Conservation (phyloP, 805 yeast genomes). For the Metschnikowia corniflorae region DNA sequence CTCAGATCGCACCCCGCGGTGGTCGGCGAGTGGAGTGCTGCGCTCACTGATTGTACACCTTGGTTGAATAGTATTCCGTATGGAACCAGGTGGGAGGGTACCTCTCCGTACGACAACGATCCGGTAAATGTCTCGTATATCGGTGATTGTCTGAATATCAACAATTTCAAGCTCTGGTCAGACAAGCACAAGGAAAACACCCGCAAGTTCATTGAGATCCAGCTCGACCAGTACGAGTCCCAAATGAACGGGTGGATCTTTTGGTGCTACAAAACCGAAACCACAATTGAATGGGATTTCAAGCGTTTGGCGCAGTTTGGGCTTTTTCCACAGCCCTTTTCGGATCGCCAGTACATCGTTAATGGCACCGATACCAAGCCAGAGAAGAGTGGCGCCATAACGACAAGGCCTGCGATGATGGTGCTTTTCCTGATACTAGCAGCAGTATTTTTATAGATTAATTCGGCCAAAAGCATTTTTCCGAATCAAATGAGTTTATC, state of each 20-base stretch:
- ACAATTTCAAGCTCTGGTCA: conserved; percentile 38
- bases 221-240: conserved; percentile 48
- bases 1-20: conserved; percentile 69
- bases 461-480: too few species aligned
- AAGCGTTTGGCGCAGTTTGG: conserved; percentile 44
- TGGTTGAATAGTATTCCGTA: conserved; percentile 14
- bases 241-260: conserved; percentile 58
- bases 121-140: conserved; percentile 19
- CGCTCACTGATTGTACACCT: conserved; percentile 35
- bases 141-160: conserved; percentile 44
- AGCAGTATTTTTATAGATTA: too few species aligned
- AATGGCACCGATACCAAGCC: conserved; percentile 33
- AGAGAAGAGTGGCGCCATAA: conserved; percentile 4
- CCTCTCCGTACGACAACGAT: conserved; percentile 10
- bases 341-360: conserved; percentile 22
- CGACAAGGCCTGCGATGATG: too few species aligned
- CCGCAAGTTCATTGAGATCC: conserved; percentile 58
- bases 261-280: conserved; percentile 70
- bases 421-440: too few species aligned
- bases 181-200: conserved; percentile 38
- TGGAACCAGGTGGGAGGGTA: conserved; percentile 17
- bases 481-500: too few species aligned
- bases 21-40: conserved; percentile 82
- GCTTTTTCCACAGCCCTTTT: conserved; percentile 61
- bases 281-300: conserved; percentile 66